Evolutionary conservation across 2,329 filamentous ascomycete species (phyloP).

Genomic region (Alternaria sp.): DNA sequence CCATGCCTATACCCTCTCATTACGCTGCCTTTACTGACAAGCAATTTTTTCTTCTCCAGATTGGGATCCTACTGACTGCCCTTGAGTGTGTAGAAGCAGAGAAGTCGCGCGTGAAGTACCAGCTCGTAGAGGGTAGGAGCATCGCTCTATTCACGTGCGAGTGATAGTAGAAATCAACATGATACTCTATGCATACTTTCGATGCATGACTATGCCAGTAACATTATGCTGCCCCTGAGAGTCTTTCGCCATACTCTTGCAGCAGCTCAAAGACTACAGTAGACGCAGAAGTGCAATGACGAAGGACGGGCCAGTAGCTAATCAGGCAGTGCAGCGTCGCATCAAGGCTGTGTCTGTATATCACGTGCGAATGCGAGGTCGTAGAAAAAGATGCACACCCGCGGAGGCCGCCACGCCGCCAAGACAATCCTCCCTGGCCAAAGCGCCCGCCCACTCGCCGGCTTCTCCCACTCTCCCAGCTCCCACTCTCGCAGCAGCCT

Average conservation of each 20-base stretch:
- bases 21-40: slow-evolving; percentile 26
- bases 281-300: background rate
- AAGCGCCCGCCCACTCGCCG: slow-evolving; percentile 7
- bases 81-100: slow-evolving; percentile 33
- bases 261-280: slow-evolving; percentile 1
- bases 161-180: background rate
- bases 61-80: slow-evolving; percentile 59
- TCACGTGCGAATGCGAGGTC: background rate
- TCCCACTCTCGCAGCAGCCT: slow-evolving; percentile 7
- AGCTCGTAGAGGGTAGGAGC: slow-evolving; percentile 19
- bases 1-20: background rate
- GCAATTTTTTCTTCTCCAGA: slow-evolving; percentile 38
- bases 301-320: background rate
- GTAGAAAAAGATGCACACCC: slow-evolving; percentile 7
- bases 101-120: slow-evolving; percentile 30
- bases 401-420: slow-evolving; percentile 11
- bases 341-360: background rate
- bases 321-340: background rate
- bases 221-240: background rate
- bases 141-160: background rate
- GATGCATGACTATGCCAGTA: background rate
- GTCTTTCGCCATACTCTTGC: background rate
- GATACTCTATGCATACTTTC: background rate
- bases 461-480: slow-evolving; percentile 20
- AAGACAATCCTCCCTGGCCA: background rate